Conservation (phyloP, 768 basidiomycete species). For the Crepidotus variabilis region DNA sequence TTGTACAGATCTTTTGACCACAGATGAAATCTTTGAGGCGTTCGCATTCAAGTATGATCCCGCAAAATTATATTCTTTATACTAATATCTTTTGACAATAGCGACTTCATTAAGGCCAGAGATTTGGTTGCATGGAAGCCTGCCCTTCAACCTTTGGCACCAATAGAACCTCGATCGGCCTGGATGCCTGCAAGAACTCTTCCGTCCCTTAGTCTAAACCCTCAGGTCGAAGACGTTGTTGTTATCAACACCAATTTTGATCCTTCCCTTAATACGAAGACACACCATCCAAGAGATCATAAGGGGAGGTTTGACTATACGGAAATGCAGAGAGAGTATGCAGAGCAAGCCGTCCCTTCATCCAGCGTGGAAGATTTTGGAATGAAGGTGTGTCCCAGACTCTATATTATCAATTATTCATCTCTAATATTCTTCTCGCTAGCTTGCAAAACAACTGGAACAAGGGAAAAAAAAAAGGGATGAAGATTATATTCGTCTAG, state of each 20-base stretch:
- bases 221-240: background rate
- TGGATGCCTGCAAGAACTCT: background rate
- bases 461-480: background rate
- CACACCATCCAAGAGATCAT: background rate
- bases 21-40: background rate
- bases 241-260: background rate
- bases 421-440: background rate
- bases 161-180: background rate
- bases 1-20: background rate
- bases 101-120: background rate
- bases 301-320: background rate
- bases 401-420: background rate
- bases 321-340: background rate
- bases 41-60: background rate
- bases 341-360: background rate
- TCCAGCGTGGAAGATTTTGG: background rate
- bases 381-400: background rate
- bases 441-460: background rate
- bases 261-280: background rate
- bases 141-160: background rate
- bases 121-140: background rate
- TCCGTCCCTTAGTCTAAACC: background rate
- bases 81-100: background rate
- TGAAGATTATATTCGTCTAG: background rate
- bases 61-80: background rate